These are phyloP conservation scores for Atalantia buxifolia DNA, from an alignment of 345 rosid species.

Conservation along the genomic window DNA sequence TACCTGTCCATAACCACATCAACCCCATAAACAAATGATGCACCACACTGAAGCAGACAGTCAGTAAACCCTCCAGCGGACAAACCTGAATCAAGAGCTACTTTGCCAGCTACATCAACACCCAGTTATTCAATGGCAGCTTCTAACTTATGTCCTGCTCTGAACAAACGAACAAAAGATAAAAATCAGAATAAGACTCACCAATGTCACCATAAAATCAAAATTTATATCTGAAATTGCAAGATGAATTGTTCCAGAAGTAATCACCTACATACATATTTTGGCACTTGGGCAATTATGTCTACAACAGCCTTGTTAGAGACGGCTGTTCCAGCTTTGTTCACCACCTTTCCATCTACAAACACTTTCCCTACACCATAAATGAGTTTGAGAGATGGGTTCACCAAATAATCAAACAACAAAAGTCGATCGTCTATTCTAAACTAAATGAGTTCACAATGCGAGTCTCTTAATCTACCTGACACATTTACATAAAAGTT, in stretches of 20 bases:
- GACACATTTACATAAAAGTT: not conserved
- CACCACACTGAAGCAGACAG: conserved; percentile 92
- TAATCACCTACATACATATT: conserved; percentile 99
- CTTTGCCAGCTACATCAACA: conserved; percentile 82
- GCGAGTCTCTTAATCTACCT: not conserved
- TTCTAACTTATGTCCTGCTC: conserved; percentile 93
- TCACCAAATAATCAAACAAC: conserved; percentile 6
- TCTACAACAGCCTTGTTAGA: conserved; percentile 65
- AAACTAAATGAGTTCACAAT: not conserved
- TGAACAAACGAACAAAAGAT: conserved; percentile 28
- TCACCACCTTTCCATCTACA: conserved; percentile 80
- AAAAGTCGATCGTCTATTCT: not conserved
- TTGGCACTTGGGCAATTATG: conserved; percentile 79
- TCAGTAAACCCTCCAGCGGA: conserved; percentile 97
- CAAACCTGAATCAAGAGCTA: conserved; percentile 92
- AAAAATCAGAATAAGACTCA: conserved; percentile 1
- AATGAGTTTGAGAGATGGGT: not conserved
- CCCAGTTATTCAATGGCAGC: conserved; percentile 86
- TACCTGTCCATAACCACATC: conserved; percentile 99
- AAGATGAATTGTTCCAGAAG: conserved; percentile 24
- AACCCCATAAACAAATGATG: conserved; percentile 89
- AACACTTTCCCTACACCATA: conserved; percentile 67
- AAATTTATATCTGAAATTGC: conserved; percentile 6
- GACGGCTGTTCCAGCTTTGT: conserved; percentile 85
- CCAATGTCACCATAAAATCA: not conserved